Conservation (phyloP, 2,329 filamentous ascomycete genomes). For the Knoxdaviesia capensis region DNA sequence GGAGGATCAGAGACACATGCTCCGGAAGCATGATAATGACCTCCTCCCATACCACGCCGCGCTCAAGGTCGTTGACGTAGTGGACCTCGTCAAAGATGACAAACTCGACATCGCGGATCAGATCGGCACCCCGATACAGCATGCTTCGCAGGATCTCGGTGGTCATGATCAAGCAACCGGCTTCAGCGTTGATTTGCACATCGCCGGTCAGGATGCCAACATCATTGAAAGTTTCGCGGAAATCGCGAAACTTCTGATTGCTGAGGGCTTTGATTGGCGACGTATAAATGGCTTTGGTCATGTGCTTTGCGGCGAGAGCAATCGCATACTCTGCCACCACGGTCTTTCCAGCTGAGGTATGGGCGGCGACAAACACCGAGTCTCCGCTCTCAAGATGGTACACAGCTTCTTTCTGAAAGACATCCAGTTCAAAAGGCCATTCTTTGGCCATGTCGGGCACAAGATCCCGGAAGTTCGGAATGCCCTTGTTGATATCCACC, state of each 20-base stretch:
- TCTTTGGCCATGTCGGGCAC: conserved; percentile 92
- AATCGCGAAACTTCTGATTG: conserved; percentile 97
- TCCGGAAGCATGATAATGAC: conserved; percentile 99
- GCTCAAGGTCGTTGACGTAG: conserved; percentile 90
- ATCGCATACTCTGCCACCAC: conserved; percentile 98
- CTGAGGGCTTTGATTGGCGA: conserved; percentile 96
- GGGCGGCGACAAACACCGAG: conserved; percentile 92
- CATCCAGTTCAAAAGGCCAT: conserved; percentile 95
- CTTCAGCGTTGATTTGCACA: conserved; percentile 93
- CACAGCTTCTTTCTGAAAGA: conserved; percentile 95
- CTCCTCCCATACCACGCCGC: conserved; percentile 97
- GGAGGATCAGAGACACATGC: conserved; percentile 83
- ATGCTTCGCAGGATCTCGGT: conserved; percentile 96
- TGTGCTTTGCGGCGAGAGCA: conserved; percentile 86
- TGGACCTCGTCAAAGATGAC: conserved; percentile 99
- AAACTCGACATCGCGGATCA: conserved; percentile 94
- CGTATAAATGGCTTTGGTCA: conserved; percentile 99
- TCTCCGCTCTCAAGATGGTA: conserved; percentile 94
- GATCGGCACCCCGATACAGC: conserved; percentile 87
- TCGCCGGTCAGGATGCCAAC: conserved; percentile 94
- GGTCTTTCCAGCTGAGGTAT: conserved; percentile 95
- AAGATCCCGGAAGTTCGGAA: conserved; percentile 81
- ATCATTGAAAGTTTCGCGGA: conserved; percentile 75
- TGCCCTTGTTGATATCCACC: conserved; percentile 84
- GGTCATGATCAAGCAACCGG: conserved; percentile 97